Evolutionary conservation across 2,329 filamentous ascomycete species (phyloP), one percentile per base, ranked within the genome.

Genomic region (Fusarium camptoceras): DNA sequence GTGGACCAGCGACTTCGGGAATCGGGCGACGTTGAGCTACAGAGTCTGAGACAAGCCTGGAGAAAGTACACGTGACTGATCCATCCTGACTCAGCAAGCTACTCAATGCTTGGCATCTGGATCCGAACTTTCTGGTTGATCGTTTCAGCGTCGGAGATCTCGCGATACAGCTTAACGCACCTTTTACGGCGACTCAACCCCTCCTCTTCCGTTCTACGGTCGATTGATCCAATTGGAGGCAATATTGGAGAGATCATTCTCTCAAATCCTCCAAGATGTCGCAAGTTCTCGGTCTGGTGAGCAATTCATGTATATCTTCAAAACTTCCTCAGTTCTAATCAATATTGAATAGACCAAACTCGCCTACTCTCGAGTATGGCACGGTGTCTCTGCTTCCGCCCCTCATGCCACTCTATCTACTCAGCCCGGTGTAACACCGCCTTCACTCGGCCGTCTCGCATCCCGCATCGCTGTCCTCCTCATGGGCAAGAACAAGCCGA

Each of bases 401-500:
- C 91, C 82, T 80, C 89, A 91, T 76, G 81, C 85, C n/a, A 85
- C 81, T 18, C 87, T 91, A 75, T 89, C 83, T 74, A 90, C 82
- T 66, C 85, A 80, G 79, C 86, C 75, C 72, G 82, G 85, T 73
- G 80, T 89, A 25, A 89, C 89, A 22, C 86, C 89, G 20, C 94
- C 94, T 16, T 90, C 94, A n/a, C 91, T 98, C 42, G 95, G 95
- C 74, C 94, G 95, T 43, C 87, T 98, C 54, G 95, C 95, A 66
- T 94, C 92, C 55, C 90, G 92, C 69, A 97, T 98, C 80, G 95
- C 94, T 67, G 85, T 91, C 56, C 86, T 93, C 65, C 89, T 98
- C 55, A 98, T 98, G 94, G 96, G 96, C 83, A 99, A 99, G 86
- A 92, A 99, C 87, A 99, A 99, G 84, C 96, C 96, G 24, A 97